Base-by-base conservation (phyloP, 306 rosid genomes). In the Cucurbita pepo region DNA sequence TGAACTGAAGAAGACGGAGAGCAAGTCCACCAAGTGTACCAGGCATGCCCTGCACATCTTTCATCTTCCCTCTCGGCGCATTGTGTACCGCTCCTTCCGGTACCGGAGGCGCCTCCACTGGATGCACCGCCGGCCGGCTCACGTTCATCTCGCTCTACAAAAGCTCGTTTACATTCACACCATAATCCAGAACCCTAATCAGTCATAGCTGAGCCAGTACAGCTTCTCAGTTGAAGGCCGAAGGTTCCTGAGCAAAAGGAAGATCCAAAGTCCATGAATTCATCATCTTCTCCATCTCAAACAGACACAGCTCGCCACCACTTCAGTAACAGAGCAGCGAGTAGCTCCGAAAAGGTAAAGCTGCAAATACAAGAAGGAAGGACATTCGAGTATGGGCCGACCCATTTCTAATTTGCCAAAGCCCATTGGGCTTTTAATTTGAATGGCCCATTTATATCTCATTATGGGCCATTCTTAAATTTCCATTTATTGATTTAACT, bases 61-160 rank as follows among this genome's bases (percentile, higher is more conserved):
- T 83, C 81, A 77, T 83, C 54, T 83, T 56, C 25, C 62, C 79
- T 60, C 83, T 62, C 62, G 74, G 73, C 53, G 56, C 75, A 21
- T 75, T 53, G 44, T 54, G 80, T 4, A 64, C 77, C 50, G 78
- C 80, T 21, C 48, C 66, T 60, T 77, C 71, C 12, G 73, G 77
- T 34, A 55, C 36, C 0, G 83, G 83, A 4, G 83, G 83, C 71
- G 79, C 83, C 77, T 77, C 86, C 75, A 80, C 81, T 15, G 83
- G 83, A 72, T 83, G 86, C 53, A 83, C 86, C 50, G 77, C 69
- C 6, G 86, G 83, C 19, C 86, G 83, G 82, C 86, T 83, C 14
- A 76, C 62, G 73, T 77, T 72, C 85, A 82, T 79, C 21, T 11
- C 61, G 6, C 10, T 55, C 44, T 12, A 9, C 44, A 10, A 41